phyloP scores from a whole-genome alignment of 208 protist species.

The Trypanosomatidae sp. region DNA sequence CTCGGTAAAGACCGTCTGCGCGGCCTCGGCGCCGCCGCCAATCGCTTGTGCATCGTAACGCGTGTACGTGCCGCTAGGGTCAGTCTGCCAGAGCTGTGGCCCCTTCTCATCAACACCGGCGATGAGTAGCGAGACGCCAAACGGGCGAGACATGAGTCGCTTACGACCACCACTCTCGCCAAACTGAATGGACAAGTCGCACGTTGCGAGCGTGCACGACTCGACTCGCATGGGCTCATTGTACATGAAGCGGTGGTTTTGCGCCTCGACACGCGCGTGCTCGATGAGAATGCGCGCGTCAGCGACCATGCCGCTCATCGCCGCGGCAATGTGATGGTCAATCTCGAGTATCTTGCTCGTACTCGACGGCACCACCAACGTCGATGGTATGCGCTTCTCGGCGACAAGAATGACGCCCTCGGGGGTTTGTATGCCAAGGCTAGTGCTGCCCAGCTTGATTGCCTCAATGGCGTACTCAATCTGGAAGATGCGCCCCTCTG shows the following conservation, averaged over 20 bases:
- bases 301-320: slow-evolving; percentile 97
- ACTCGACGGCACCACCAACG: slow-evolving; percentile 92
- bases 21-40: slow-evolving; percentile 96
- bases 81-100: slow-evolving; percentile 95
- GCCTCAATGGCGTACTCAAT: slow-evolving; percentile 90
- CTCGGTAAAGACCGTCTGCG: slow-evolving; percentile 96
- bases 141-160: slow-evolving; percentile 92
- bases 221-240: slow-evolving; percentile 97
- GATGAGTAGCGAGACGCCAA: slow-evolving; percentile 98
- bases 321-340: slow-evolving; percentile 92
- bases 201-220: slow-evolving; percentile 94
- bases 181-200: slow-evolving; percentile 96
- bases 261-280: slow-evolving; percentile 96
- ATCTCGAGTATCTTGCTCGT: slow-evolving; percentile 99
- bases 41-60: slow-evolving; percentile 98
- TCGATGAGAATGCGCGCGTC: slow-evolving; percentile 98
- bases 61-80: slow-evolving; percentile 96
- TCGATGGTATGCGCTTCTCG: slow-evolving; percentile 98
- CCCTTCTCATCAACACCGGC: slow-evolving; percentile 96
- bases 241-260: slow-evolving; percentile 99
- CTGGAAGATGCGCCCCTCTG: slow-evolving; percentile 99
- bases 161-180: slow-evolving; percentile 90
- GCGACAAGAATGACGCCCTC: slow-evolving; percentile 98
- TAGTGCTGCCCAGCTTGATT: slow-evolving; percentile 96
- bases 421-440: slow-evolving; percentile 95